Evolutionary conservation across 805 yeast species (phyloP).

Genomic region (Tetrapisispora arboricola): DNA sequence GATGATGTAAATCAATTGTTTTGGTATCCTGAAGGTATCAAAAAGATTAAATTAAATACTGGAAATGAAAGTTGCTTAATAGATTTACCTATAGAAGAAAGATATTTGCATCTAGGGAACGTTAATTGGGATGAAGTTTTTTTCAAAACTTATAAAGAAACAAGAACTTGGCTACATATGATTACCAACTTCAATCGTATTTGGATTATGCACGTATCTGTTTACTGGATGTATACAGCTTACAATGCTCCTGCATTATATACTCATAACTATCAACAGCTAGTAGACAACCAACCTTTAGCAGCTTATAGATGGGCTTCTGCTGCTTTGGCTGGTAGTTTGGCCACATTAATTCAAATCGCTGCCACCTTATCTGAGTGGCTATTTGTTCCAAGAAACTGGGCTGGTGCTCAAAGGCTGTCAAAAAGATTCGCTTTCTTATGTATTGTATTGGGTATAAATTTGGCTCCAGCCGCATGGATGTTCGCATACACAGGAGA

Average conservation of each 20-base stretch:
- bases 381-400: conserved; percentile 91
- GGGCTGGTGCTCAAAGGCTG: conserved; percentile 99
- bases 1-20: conserved; percentile 97
- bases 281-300: conserved; percentile 72
- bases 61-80: conserved; percentile 79
- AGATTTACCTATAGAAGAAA: conserved; percentile 80
- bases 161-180: conserved; percentile 94
- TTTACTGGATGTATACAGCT: conserved; percentile 92
- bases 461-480: conserved; percentile 79
- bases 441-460: conserved; percentile 50
- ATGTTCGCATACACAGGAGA: conserved; percentile 72
- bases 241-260: conserved; percentile 87
- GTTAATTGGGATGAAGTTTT: conserved; percentile 86
- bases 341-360: conserved; percentile 75
- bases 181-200: conserved; percentile 94
- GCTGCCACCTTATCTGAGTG: conserved; percentile 86
- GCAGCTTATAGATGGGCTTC: conserved; percentile 89
- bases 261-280: conserved; percentile 77
- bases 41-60: conserved; percentile 68
- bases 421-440: conserved; percentile 76
- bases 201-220: conserved; percentile 84
- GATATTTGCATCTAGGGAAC: conserved; percentile 81
- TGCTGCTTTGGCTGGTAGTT: conserved; percentile 82
- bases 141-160: conserved; percentile 91
- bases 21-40: conserved; percentile 99